Evolutionary conservation across 75 land plant species (phyloP), one percentile per base, ranked within the genome.

Genomic region (Chamaecyparis obtusa): DNA sequence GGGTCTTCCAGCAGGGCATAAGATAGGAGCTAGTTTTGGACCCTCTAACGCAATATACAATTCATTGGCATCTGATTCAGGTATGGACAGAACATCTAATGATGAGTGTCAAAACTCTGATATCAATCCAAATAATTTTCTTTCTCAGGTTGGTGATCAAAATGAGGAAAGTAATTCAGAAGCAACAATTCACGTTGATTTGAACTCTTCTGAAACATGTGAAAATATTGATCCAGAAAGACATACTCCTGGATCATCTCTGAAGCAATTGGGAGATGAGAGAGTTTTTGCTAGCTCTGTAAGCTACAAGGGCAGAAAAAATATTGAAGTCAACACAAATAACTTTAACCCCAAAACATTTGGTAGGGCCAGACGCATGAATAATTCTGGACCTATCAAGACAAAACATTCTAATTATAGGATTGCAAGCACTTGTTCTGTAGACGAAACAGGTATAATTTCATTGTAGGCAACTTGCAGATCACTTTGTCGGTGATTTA

Each of bases 41-140:
- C 36, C 76, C 36, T 74, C 36, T 9, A 33, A 74, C 33, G 14
- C 3, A 32, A 11, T 74, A 74, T 3, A 32, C 16, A 74, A 33
- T 74, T 74, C 37, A 74, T 74, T 74, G 36, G 16, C 76, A 74
- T 74, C 76, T 74, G 33, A 11, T 74, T 74, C 76, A 74, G 76
- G 76, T 74, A 74, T 2, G 37, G 33, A 2, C 1, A 33, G 33
- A 3, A 3, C 36, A 33, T 33, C 76, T 74, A 74, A 33, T 3
- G 37, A 30, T 74, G 76, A 74, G 15, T 3, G 15, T 74, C 76
- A 74, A 74, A 9, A 74, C 76, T 33, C 33, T 74, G 76, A 32
- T 30, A 74, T 1, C 13, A 74, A 33, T 5, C 3, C 33, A 74
- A 32, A 74, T 33, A 74, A 74, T 74, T 74, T 30, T 74, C 3